Percentiles rank a stretch among this genome's conserved stretches.
These are phyloP conservation scores for Tulasnella sp. DNA, from an alignment of 768 basidiomycete species.

Conservation along the genomic window DNA sequence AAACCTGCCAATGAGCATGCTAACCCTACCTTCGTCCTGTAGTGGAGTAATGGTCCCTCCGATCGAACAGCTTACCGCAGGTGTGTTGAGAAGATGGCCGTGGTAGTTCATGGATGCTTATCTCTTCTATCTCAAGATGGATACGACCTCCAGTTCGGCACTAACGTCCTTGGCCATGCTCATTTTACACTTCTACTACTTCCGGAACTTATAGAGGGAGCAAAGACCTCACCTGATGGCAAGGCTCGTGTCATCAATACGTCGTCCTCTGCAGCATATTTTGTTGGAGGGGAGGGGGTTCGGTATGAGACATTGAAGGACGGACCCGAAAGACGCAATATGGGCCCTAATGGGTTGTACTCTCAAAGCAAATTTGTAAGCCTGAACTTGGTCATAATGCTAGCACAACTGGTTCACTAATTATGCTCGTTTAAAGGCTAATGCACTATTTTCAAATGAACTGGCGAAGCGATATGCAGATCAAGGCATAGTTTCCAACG, in stretches of 20 bases:
- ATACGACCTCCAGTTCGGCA: neutral
- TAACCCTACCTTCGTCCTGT: neutral
- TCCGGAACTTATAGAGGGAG: slow-evolving; percentile 5
- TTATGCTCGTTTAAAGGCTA: too few relatives aligned
- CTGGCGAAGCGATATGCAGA: slow-evolving; percentile 15
- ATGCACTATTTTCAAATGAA: slow-evolving; percentile 13
- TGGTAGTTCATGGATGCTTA: too few relatives aligned
- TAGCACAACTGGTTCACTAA: too few relatives aligned
- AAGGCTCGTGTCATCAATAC: slow-evolving; percentile 15
- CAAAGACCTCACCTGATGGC: slow-evolving; percentile 6
- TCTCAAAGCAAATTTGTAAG: slow-evolving; percentile 15
- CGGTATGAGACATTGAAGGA: slow-evolving; percentile 7
- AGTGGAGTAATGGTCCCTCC: slow-evolving; percentile 40
- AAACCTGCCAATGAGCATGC: neutral
- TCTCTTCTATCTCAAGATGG: too few relatives aligned
- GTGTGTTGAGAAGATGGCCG: too few relatives aligned
- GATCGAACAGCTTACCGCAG: slow-evolving; percentile 28
- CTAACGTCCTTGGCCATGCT: slow-evolving; percentile 10
- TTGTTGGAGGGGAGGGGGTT: slow-evolving; percentile 1
- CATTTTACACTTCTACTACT: slow-evolving; percentile 14
- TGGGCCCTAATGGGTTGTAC: neutral
- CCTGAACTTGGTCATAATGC: too few relatives aligned
- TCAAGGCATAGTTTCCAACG: slow-evolving; percentile 11
- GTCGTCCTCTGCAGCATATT: slow-evolving; percentile 9
- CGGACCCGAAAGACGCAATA: slow-evolving; percentile 1